Conservation (phyloP, 345 rosid genomes). For the Salix viminalis region DNA sequence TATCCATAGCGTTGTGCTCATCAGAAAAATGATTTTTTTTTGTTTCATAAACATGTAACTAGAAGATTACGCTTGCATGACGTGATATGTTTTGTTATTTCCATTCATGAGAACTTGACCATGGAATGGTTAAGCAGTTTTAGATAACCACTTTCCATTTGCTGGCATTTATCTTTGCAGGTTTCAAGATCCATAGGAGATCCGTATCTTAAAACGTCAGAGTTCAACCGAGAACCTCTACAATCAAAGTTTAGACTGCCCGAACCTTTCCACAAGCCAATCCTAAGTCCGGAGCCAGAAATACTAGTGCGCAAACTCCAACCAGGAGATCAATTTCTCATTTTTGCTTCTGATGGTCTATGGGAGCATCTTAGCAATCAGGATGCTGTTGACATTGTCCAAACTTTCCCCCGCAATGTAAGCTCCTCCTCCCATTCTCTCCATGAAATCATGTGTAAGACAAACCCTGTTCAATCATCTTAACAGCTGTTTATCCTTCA, state of each 20-base stretch:
- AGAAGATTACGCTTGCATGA: too few relatives aligned
- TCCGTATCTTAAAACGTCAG: slow-evolving; percentile 68
- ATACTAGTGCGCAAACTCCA: slow-evolving; percentile 44
- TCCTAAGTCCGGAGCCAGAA: slow-evolving; percentile 65
- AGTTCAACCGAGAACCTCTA: slow-evolving; percentile 79
- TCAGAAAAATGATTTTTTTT: neutral
- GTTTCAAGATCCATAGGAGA: slow-evolving; percentile 84
- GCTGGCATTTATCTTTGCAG: slow-evolving; percentile 23
- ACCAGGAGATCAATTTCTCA: slow-evolving; percentile 62
- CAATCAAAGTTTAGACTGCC: slow-evolving; percentile 45
- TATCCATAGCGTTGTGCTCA: neutral
- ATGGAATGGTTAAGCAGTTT: neutral
- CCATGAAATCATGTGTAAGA: neutral
- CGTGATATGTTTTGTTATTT: neutral
- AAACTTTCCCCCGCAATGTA: slow-evolving; percentile 49
- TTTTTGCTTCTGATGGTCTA: slow-evolving; percentile 85
- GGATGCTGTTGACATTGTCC: slow-evolving; percentile 62
- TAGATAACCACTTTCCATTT: neutral
- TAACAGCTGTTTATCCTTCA: neutral
- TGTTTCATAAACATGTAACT: neutral
- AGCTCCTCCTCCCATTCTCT: slow-evolving; percentile 7
- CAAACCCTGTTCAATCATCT: neutral
- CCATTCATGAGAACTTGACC: neutral
- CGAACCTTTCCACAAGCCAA: slow-evolving; percentile 58
- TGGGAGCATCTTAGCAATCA: slow-evolving; percentile 83